Conservation (phyloP, 192 early-diverging fungal genomes). For the Linnemannia zychae region DNA sequence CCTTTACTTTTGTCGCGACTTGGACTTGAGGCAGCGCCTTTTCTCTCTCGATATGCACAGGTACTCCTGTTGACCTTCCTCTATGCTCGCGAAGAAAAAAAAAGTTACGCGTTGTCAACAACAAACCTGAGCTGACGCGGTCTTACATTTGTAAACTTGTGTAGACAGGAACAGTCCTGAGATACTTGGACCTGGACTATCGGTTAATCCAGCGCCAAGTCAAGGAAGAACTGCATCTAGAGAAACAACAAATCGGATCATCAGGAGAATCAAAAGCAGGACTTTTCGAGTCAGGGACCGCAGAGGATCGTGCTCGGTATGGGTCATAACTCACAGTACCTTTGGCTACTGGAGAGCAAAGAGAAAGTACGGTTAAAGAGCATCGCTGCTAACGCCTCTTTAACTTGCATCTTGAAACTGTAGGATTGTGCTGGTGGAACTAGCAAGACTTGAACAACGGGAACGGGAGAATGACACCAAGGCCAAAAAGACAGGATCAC, state of each 20-base stretch:
- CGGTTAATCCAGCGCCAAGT: conserved; percentile 43
- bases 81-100: too few relatives aligned
- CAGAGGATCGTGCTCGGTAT: conserved; percentile 50
- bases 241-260: conserved; percentile 19
- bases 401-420: background rate
- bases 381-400: background rate
- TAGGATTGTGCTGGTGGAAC: conserved; percentile 38
- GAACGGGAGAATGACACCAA: background rate
- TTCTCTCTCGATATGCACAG: conserved; percentile 36
- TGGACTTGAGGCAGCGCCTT: conserved; percentile 20
- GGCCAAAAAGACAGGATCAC: background rate
- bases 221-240: conserved; percentile 47
- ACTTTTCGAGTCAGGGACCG: conserved; percentile 29
- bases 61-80: background rate
- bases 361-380: background rate
- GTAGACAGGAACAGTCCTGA: conserved; percentile 23
- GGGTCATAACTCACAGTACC: too few relatives aligned
- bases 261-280: background rate
- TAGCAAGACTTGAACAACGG: conserved; percentile 2
- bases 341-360: background rate
- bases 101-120: too few relatives aligned
- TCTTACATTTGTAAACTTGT: background rate
- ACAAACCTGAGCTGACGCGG: background rate
- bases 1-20: conserved; percentile 34
- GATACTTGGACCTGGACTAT: conserved; percentile 39